phyloP scores from a whole-genome alignment of 768 basidiomycete species.

The Phallus indusiatus region DNA sequence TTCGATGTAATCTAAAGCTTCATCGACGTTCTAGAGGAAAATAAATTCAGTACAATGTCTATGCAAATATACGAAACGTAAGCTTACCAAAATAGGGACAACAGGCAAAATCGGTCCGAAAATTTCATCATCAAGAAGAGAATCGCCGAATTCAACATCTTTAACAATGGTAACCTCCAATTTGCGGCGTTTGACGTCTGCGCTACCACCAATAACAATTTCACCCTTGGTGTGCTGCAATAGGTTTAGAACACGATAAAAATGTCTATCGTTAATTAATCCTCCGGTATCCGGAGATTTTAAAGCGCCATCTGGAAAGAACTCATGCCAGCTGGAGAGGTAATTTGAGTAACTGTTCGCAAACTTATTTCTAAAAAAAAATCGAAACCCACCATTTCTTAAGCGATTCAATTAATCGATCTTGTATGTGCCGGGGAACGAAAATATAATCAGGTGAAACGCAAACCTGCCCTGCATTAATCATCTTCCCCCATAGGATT shows the following conservation, averaged over 20 bases:
- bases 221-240: conserved; percentile 59
- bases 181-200: conserved; percentile 45
- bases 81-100: conserved; percentile 40
- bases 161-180: conserved; percentile 71
- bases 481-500: conserved; percentile 71
- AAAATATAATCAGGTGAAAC: conserved; percentile 51
- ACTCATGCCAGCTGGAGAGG: conserved; percentile 29
- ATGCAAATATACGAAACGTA: conserved; percentile 15
- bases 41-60: background rate
- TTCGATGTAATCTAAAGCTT: conserved; percentile 55
- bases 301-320: conserved; percentile 43
- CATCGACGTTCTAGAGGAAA: conserved; percentile 43
- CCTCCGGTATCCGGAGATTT: conserved; percentile 37
- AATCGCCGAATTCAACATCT: conserved; percentile 52
- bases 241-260: conserved; percentile 46
- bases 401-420: conserved; percentile 30
- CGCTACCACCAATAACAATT: conserved; percentile 54
- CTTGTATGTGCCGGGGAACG: conserved; percentile 31
- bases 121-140: conserved; percentile 73
- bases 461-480: conserved; percentile 63
- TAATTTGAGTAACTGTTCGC: background rate
- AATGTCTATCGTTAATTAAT: conserved; percentile 46
- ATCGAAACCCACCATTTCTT: conserved; percentile 24
- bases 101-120: conserved; percentile 80
- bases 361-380: conserved; percentile 9